phyloP scores from a whole-genome alignment of 2,329 filamentous ascomycete genomes.

The Diaporthe helianthi region DNA sequence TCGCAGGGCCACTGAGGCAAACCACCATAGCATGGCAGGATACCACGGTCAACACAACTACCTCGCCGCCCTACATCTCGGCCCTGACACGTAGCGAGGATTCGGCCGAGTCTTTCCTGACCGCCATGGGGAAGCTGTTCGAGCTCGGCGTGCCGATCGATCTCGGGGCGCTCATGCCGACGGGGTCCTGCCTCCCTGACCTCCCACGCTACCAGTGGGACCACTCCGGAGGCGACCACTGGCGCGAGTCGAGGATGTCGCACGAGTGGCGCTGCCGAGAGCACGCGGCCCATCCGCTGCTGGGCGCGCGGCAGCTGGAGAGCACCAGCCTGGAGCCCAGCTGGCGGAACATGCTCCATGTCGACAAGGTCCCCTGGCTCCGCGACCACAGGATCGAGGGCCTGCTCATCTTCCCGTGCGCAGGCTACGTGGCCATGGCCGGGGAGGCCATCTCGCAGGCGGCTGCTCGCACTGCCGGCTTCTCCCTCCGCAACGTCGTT shows the following conservation, averaged over 20 bases:
- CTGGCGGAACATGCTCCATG: constrained; percentile 46
- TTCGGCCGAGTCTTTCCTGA: neutral
- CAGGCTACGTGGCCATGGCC: constrained; percentile 52
- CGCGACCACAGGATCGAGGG: constrained; percentile 28
- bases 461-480: neutral
- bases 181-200: constrained; percentile 36
- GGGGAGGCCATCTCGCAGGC: constrained; percentile 43
- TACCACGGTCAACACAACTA: too few relatives aligned
- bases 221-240: constrained; percentile 47
- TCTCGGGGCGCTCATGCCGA: neutral
- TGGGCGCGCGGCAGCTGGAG: constrained; percentile 40
- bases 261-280: constrained; percentile 44
- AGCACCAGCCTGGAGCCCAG: constrained; percentile 35
- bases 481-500: constrained; percentile 36
- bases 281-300: constrained; percentile 47
- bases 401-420: constrained; percentile 51
- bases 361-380: constrained; percentile 14
- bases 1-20: too few relatives aligned
- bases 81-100: constrained; percentile 35
- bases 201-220: constrained; percentile 56
- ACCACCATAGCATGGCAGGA: constrained; percentile 35
- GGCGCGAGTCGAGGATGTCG: constrained; percentile 47
- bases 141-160: neutral
- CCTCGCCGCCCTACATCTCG: neutral
- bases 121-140: neutral